phyloP scores from a whole-genome alignment of 495 filamentous ascomycete genomes.

The Cetradonia linearis region DNA sequence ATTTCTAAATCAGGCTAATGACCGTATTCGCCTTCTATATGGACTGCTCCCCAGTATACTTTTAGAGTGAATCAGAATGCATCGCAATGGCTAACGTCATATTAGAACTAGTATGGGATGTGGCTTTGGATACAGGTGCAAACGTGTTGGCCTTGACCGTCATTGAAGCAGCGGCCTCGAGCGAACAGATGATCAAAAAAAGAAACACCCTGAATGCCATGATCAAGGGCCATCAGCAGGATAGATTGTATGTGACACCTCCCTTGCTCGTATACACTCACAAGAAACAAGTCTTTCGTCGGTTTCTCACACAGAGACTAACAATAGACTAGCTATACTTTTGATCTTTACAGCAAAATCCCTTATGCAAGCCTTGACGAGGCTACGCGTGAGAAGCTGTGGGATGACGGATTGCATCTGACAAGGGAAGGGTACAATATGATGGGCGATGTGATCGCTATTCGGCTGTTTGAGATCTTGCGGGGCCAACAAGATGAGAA shows the following conservation, averaged over 20 bases:
- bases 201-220: constrained; percentile 41
- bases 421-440: constrained; percentile 48
- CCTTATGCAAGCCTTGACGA: constrained; percentile 40
- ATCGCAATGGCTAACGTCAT: constrained; percentile 19
- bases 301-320: not conserved
- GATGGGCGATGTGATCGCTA: constrained; percentile 46
- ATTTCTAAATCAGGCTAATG: constrained; percentile 16
- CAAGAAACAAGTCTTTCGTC: not conserved
- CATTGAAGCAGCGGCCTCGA: constrained; percentile 38
- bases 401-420: constrained; percentile 55
- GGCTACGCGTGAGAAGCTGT: constrained; percentile 37
- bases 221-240: constrained; percentile 39
- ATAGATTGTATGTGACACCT: constrained; percentile 38
- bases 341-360: constrained; percentile 42
- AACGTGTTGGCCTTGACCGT: constrained; percentile 53
- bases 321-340: constrained; percentile 30
- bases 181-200: constrained; percentile 13
- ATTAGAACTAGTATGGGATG: constrained; percentile 35
- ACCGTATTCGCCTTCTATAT: not conserved
- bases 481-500: not conserved
- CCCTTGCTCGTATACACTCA: not conserved
- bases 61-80: not conserved
- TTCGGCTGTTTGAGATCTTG: constrained; percentile 36
- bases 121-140: constrained; percentile 36
- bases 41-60: not conserved